These are phyloP conservation scores for Penicillium alfredii DNA, from an alignment of 495 filamentous ascomycete genomes.

Conservation along the genomic window DNA sequence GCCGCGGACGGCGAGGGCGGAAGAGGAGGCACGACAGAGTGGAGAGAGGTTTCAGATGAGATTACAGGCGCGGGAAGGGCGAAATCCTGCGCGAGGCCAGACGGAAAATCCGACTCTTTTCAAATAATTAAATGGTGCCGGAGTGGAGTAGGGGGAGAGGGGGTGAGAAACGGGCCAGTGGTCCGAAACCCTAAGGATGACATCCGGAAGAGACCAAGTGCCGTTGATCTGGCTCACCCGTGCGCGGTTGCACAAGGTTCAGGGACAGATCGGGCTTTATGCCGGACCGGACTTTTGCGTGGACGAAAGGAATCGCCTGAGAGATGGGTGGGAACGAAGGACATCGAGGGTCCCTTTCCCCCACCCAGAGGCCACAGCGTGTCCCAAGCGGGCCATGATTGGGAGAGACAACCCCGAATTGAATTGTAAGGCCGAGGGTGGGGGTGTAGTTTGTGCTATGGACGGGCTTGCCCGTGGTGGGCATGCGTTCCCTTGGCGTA, in stretches of 20 bases:
- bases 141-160: slow-evolving; percentile 22
- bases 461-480: slow-evolving; percentile 35
- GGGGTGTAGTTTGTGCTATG: slow-evolving; percentile 22
- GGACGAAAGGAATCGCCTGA: background rate
- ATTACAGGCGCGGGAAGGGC: slow-evolving; percentile 3
- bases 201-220: slow-evolving; percentile 8
- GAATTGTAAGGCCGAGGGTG: slow-evolving; percentile 13
- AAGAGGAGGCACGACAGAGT: slow-evolving; percentile 2
- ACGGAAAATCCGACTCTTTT: slow-evolving; percentile 16
- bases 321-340: background rate
- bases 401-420: slow-evolving; percentile 1
- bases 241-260: slow-evolving; percentile 9
- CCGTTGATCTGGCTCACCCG: slow-evolving; percentile 4
- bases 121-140: slow-evolving; percentile 20
- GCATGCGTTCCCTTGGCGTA: slow-evolving; percentile 27
- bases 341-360: background rate
- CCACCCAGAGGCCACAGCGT: background rate
- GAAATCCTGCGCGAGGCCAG: slow-evolving; percentile 17
- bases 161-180: slow-evolving; percentile 10
- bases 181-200: slow-evolving; percentile 13
- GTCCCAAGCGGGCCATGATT: background rate
- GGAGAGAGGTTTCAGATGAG: slow-evolving; percentile 2
- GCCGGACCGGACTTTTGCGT: slow-evolving; percentile 2
- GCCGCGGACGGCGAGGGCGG: background rate
- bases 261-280: slow-evolving; percentile 13